Conservation (phyloP, 2,329 filamentous ascomycete genomes). For the Monosporascus sp. region DNA sequence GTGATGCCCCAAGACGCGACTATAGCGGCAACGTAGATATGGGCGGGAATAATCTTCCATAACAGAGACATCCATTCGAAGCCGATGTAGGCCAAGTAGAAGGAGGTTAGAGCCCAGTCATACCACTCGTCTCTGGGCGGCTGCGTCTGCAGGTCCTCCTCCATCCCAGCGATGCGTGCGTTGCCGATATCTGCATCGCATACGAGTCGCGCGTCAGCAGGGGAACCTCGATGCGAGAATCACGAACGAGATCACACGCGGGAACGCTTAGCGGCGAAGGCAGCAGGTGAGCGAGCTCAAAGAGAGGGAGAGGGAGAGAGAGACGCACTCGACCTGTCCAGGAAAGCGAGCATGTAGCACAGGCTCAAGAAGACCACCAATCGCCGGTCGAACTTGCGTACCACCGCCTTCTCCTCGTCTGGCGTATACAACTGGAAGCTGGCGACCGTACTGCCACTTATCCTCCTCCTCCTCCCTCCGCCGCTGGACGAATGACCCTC, state of each 20-base stretch:
- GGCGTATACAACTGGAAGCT: constrained; percentile 37
- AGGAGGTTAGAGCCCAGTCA: constrained; percentile 55
- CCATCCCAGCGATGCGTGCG: constrained; percentile 59
- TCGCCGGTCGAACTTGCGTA: constrained; percentile 69
- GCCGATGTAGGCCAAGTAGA: constrained; percentile 58
- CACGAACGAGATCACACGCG: not conserved
- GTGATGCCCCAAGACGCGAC: constrained; percentile 76
- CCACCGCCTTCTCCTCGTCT: constrained; percentile 68
- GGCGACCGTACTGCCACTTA: constrained; percentile 15
- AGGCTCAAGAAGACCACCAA: constrained; percentile 77
- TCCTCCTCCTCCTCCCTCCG: constrained; percentile 8
- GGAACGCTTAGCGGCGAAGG: too few species aligned
- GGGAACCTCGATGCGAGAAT: not conserved
- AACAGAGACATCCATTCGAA: constrained; percentile 63
- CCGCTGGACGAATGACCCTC: not conserved
- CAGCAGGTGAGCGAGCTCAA: not conserved
- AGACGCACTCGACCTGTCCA: constrained; percentile 74
- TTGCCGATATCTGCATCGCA: constrained; percentile 51
- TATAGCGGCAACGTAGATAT: constrained; percentile 49
- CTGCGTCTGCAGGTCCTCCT: constrained; percentile 51
- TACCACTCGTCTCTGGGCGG: constrained; percentile 46
- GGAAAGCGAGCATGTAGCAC: constrained; percentile 78
- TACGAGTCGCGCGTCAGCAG: constrained; percentile 5
- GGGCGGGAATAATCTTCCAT: constrained; percentile 55
- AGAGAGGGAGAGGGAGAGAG: not conserved